Evolutionary conservation across 83 land plant genomes (phyloP), one percentile per base, ranked within the genome.

Genomic region (Picea mariana): DNA sequence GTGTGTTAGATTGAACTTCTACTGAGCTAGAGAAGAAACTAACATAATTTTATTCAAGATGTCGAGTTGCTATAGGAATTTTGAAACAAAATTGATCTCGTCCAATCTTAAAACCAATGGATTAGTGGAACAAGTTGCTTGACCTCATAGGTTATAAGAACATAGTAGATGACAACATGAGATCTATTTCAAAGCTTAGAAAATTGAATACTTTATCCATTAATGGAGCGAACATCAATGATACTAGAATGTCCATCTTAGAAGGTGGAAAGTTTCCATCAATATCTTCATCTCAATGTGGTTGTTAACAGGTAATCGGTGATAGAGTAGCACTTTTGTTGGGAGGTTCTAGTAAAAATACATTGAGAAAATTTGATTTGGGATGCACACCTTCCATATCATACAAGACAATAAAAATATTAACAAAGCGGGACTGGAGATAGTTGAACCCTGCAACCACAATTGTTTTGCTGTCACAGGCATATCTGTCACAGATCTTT

Each of bases 131-230:
- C 89, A 79, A 89, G 69, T 82, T 90, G 3, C 84, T 95, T 77
- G 91, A 93, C 49, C 84, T 93, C 6, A 79, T 72, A 63, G 92
- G 90, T 69, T 95, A 95, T 75, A 90, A 82, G 69, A 95, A 93
- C 75, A 81, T 95, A n/a, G 92, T 88, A 40, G 91, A 93, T 87
- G 42, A 77, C 47, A 85, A 91, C 4, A 67, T 93, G 69, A 62
- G 55, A 31, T 82, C 89, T 52, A 77, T 95, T 52, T 78, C 90
- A 15, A 63, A 78, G 31, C 88, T 95, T 16, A 47, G 1, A 27
- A 27, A 86, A 58, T 64, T 93, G 78, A 87, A 81, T 31, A 75
- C 79, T 62, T 84, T 95, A 69, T 78, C 83, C 76, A 86, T 42
- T 23, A 67, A 82, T 40, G 89, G 93, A 55, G 76, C 88, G 6